A percentile compares a stretch with the other conserved stretches of the same genome.
Conservation (phyloP, 1,284 basidiomycete species). For the Ganoderma leucocontextum region DNA sequence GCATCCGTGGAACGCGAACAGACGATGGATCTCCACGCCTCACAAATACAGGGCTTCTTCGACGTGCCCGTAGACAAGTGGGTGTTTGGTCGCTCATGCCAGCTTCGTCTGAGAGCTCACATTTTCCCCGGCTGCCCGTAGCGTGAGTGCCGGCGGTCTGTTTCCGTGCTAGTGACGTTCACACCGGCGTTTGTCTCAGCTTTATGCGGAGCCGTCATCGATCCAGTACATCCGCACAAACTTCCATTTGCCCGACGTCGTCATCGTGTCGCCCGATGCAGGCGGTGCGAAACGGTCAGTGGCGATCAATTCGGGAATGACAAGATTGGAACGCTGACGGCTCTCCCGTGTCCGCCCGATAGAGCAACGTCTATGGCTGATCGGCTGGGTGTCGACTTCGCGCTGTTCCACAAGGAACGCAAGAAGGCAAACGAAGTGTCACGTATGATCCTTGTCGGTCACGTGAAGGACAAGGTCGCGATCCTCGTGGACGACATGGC, state of each 20-base stretch:
- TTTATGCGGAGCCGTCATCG: constrained; percentile 97
- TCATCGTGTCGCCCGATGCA: constrained; percentile 98
- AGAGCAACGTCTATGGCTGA: constrained; percentile 99
- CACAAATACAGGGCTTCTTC: constrained; percentile 99
- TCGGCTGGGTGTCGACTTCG: constrained; percentile 96
- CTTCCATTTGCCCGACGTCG: constrained; percentile 87
- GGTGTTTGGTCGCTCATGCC: constrained; percentile 50
- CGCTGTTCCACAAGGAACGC: constrained; percentile 99
- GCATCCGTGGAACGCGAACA: constrained; percentile 43
- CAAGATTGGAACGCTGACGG: constrained; percentile 3
- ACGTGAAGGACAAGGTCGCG: constrained; percentile 92
- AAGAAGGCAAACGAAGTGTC: constrained; percentile 99
- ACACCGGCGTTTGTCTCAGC: constrained; percentile 54
- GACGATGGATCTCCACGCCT: constrained; percentile 99
- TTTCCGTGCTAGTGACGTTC: constrained; percentile 36
- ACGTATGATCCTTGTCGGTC: constrained; percentile 97
- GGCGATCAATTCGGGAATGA: constrained; percentile 11
- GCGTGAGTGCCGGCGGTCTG: constrained; percentile 53
- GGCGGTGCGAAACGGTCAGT: constrained; percentile 96
- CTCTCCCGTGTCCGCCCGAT: constrained; percentile 23
- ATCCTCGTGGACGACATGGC: constrained; percentile 99
- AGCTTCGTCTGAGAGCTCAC: constrained; percentile 32
- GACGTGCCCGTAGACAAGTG: constrained; percentile 99
- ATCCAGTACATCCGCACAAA: constrained; percentile 95
- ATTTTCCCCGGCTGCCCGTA: constrained; percentile 38